Conservation (phyloP, 2,329 filamentous ascomycete genomes). For the Fusarium equiseti region DNA sequence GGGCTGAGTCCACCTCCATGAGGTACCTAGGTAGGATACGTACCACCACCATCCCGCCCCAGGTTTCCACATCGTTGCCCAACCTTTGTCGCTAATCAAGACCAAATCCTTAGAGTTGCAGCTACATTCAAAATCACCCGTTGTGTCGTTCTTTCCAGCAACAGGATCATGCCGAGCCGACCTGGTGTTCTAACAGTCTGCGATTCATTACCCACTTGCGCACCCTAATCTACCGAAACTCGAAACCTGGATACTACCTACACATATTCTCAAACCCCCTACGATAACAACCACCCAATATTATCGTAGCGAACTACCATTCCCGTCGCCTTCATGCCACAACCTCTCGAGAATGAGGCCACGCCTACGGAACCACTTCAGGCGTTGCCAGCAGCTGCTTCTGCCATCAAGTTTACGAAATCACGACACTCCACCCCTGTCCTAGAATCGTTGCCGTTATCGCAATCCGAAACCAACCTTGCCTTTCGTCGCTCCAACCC, state of each 20-base stretch:
- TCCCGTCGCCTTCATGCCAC: constrained; percentile 71
- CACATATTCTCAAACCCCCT: constrained; percentile 6
- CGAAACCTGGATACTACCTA: constrained; percentile 17
- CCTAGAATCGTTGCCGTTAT: constrained; percentile 59
- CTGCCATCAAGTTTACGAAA: constrained; percentile 70
- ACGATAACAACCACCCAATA: constrained; percentile 21
- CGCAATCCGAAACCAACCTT: constrained; percentile 65
- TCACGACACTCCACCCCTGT: constrained; percentile 69
- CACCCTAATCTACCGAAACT: constrained; percentile 43
- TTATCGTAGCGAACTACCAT: constrained; percentile 23
- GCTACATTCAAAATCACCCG: constrained; percentile 20
- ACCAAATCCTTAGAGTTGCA: constrained; percentile 22
- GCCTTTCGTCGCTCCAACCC: constrained; percentile 67
- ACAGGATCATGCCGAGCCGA: constrained; percentile 50
- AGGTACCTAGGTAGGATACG: constrained; percentile 41
- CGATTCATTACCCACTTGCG: constrained; percentile 40
- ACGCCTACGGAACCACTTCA: constrained; percentile 75
- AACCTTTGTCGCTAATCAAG: constrained; percentile 36
- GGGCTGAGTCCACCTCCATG: constrained; percentile 16
- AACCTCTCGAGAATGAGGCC: constrained; percentile 69
- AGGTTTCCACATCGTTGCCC: constrained; percentile 45
- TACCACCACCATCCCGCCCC: constrained; percentile 40
- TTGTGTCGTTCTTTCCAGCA: constrained; percentile 13
- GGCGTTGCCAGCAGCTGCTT: constrained; percentile 75
- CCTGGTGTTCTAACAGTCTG: constrained; percentile 36